Percentiles rank a stretch among this genome's conserved stretches.
Evolutionary conservation across 2,329 filamentous ascomycete genomes (phyloP).

Genomic region (Fusarium albosuccineum): DNA sequence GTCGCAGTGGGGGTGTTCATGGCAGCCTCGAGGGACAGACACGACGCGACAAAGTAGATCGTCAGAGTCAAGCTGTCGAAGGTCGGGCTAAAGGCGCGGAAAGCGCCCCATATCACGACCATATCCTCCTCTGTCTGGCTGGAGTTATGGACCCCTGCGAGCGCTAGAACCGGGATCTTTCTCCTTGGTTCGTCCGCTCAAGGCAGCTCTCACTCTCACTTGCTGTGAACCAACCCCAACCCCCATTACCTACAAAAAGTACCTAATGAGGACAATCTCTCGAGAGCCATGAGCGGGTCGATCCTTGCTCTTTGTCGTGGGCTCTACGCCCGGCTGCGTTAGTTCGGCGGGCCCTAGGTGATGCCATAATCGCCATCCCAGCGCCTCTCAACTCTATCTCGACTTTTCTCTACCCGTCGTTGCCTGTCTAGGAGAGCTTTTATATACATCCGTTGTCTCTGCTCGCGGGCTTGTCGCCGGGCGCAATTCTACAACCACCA

Average conservation of each 20-base stretch:
- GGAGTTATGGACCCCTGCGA: constrained; percentile 2
- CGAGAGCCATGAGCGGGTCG: constrained; percentile 34
- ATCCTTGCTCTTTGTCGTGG: constrained; percentile 37
- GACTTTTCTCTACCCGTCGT: constrained; percentile 29
- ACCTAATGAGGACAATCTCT: constrained; percentile 30
- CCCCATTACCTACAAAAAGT: constrained; percentile 22
- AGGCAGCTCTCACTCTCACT: constrained; percentile 24
- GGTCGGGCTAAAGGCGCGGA: constrained; percentile 1
- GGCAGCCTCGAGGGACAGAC: background rate
- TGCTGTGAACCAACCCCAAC: constrained; percentile 12
- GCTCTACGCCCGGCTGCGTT: constrained; percentile 40
- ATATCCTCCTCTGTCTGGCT: background rate
- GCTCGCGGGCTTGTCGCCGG: background rate
- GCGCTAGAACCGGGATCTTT: constrained; percentile 13
- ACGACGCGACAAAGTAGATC: constrained; percentile 2
- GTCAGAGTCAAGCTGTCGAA: background rate
- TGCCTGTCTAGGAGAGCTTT: constrained; percentile 17
- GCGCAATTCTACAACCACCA: background rate
- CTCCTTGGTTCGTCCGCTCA: constrained; percentile 12
- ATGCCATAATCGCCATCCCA: constrained; percentile 40
- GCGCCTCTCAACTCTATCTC: constrained; percentile 35
- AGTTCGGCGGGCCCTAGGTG: constrained; percentile 42
- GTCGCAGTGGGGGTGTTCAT: constrained; percentile 19
- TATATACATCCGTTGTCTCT: constrained; percentile 15
- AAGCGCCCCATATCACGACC: constrained; percentile 2